Conservation (phyloP, 2,329 filamentous ascomycete species). For the Trichoderma arundinaceum region DNA sequence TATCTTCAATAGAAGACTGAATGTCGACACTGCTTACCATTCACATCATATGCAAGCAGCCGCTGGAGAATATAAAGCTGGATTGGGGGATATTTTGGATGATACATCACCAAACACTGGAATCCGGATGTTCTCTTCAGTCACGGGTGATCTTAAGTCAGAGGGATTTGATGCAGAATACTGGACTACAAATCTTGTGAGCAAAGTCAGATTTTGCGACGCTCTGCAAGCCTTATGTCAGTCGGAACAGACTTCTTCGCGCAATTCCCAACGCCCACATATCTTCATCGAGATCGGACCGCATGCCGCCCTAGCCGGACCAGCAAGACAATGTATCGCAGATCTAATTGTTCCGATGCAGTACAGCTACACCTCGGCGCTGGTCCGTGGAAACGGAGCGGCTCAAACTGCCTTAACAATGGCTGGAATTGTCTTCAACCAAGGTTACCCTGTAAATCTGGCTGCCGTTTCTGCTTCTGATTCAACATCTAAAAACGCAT, state of each 20-base stretch:
- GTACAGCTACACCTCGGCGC: slow-evolving; percentile 28
- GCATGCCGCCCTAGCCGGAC: slow-evolving; percentile 32
- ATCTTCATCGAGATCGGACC: slow-evolving; percentile 36
- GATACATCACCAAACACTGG: slow-evolving; percentile 2
- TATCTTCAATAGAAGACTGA: slow-evolving; percentile 39
- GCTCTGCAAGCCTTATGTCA: slow-evolving; percentile 22
- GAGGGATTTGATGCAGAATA: slow-evolving; percentile 30
- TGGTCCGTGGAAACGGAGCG: slow-evolving; percentile 33
- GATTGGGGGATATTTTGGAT: slow-evolving; percentile 13
- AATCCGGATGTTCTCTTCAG: slow-evolving; percentile 33
- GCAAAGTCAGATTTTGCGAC: slow-evolving; percentile 26
- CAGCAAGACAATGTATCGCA: slow-evolving; percentile 32
- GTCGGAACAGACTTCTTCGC: slow-evolving; percentile 5
- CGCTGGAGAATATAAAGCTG: slow-evolving; percentile 36
- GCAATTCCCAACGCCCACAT: neutral
- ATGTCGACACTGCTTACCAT: slow-evolving; percentile 41
- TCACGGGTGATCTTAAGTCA: slow-evolving; percentile 27
- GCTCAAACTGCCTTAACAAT: slow-evolving; percentile 12
- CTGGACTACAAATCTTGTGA: slow-evolving; percentile 31
- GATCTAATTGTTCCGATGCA: neutral
- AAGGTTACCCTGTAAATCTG: slow-evolving; percentile 28
- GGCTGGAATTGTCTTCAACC: slow-evolving; percentile 22
- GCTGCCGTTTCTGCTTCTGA: slow-evolving; percentile 26
- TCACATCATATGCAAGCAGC: slow-evolving; percentile 40
- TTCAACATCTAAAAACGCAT: neutral